Evolutionary conservation across 371 early-diverging fungal genomes (phyloP), one percentile per base, ranked within the genome.

Genomic region (Circinella umbellata): DNA sequence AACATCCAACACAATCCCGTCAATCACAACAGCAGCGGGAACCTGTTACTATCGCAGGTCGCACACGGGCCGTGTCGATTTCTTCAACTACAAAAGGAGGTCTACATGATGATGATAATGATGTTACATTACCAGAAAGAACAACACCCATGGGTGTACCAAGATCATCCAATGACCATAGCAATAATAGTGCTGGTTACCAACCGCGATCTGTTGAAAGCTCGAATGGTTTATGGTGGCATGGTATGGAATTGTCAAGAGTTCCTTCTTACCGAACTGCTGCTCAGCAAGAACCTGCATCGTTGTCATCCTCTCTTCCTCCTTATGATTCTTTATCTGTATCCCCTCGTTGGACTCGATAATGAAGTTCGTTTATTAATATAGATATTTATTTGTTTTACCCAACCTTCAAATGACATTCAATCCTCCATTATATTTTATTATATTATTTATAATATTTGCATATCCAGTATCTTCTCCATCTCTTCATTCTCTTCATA

Each of bases 261-360:
- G 83, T 82, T 0, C 83, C 83, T n/a, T 80, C 80, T 55, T 82
- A 82, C 57, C 61, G 69, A n/a, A 82, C 80, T 7, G 80, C 77
- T 17, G 76, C 76, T 18, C 76, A 76, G 55, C 76, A 76, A 54
- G 77, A 70, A n/a, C 74, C 72, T 37, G 77, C 69, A 2, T 51
- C 72, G 3, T 66, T 81, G 13, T 83, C 84, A 14, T 74, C 74
- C 10, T 83, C 84, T 11, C 60, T 81, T 15, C 84, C 84, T 11
- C 70, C 79, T 20, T 83, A 83, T 60, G 84, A 83, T n/a, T 62
- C 73, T 35, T 39, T 73, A 55, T 70, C 71, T 38, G 49, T 66
- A 35, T 70, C 76, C 8, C 75, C 75, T n/a, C 64, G 70, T 38
- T 66, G 62, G 36, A 69, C 70, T 18, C 67, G 55, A 39, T 73